Conservation (phyloP, 768 basidiomycete genomes). For the Collybia sordida region DNA sequence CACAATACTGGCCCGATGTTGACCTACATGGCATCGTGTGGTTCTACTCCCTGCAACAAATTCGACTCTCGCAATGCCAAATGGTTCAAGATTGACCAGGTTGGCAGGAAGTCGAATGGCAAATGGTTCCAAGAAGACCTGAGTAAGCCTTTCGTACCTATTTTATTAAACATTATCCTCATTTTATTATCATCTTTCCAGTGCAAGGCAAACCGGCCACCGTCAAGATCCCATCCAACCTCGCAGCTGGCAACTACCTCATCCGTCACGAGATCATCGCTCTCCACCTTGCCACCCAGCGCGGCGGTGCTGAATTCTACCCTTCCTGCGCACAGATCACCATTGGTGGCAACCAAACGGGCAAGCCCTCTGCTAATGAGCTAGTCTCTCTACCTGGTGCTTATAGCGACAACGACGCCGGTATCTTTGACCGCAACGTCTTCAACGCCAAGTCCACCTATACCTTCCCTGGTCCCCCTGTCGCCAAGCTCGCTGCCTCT, state of each 20-base stretch:
- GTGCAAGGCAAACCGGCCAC: conserved; percentile 40
- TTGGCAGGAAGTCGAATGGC: conserved; percentile 37
- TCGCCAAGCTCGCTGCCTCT: conserved; percentile 35
- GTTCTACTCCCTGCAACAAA: conserved; percentile 52
- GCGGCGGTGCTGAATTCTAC: conserved; percentile 79
- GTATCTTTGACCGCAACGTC: conserved; percentile 59
- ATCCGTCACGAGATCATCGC: conserved; percentile 81
- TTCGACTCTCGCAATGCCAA: conserved; percentile 57
- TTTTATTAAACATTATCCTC: not conserved
- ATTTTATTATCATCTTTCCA: conserved; percentile 10
- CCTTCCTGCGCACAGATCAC: conserved; percentile 64
- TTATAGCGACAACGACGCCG: conserved; percentile 69
- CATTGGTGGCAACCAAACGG: conserved; percentile 54
- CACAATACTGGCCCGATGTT: conserved; percentile 68
- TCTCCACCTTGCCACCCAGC: conserved; percentile 58
- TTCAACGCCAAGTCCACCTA: conserved; percentile 33
- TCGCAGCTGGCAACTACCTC: conserved; percentile 71
- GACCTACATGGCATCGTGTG: conserved; percentile 74
- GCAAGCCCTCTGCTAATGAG: conserved; percentile 42
- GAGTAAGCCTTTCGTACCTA: conserved; percentile 32
- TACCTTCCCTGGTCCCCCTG: conserved; percentile 52
- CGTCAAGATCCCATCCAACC: conserved; percentile 44
- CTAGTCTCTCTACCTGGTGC: conserved; percentile 72
- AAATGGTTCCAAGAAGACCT: conserved; percentile 56
- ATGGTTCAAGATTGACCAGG: conserved; percentile 75